Conservation (phyloP, 352 stramenopile genomes). For the Globisporangium alternatum region DNA sequence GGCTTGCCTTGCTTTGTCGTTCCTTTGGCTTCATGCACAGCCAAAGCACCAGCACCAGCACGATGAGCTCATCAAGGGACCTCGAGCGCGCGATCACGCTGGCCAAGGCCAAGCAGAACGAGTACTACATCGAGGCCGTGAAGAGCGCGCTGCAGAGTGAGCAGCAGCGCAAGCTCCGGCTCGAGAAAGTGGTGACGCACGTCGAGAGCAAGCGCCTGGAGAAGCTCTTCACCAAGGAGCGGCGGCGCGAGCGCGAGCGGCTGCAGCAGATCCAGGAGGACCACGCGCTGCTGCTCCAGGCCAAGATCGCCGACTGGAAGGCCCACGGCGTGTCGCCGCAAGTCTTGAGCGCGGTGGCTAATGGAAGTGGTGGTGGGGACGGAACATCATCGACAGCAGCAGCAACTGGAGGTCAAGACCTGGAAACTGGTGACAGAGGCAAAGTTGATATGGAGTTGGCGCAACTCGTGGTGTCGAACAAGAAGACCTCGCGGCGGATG, state of each 20-base stretch:
- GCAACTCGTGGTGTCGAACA: constrained; percentile 17
- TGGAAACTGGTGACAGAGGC: not conserved
- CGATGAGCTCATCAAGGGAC: not conserved
- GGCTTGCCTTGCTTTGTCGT: not conserved
- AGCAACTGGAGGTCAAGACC: not conserved
- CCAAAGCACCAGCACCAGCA: not conserved
- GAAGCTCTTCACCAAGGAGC: constrained; percentile 50
- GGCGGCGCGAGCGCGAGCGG: constrained; percentile 40
- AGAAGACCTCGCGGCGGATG: constrained; percentile 23
- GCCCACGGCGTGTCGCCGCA: constrained; percentile 20
- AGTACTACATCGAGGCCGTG: constrained; percentile 56
- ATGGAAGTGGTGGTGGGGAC: not conserved
- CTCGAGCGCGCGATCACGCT: constrained; percentile 12
- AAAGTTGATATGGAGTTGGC: not conserved
- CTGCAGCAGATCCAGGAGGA: constrained; percentile 64
- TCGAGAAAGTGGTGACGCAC: constrained; percentile 34
- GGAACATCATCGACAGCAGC: not conserved
- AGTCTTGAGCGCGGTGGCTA: not conserved
- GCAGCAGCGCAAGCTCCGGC: constrained; percentile 39
- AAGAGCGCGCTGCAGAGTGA: constrained; percentile 53
- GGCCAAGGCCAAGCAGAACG: constrained; percentile 12
- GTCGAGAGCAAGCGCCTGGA: constrained; percentile 47
- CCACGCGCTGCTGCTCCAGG: constrained; percentile 43
- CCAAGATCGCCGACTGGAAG: constrained; percentile 58
- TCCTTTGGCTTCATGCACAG: not conserved